Percentiles rank a stretch among this genome's conserved stretches.
phyloP scores from a whole-genome alignment of 1,139 yeast species.

The Saccharomyces uvarum region DNA sequence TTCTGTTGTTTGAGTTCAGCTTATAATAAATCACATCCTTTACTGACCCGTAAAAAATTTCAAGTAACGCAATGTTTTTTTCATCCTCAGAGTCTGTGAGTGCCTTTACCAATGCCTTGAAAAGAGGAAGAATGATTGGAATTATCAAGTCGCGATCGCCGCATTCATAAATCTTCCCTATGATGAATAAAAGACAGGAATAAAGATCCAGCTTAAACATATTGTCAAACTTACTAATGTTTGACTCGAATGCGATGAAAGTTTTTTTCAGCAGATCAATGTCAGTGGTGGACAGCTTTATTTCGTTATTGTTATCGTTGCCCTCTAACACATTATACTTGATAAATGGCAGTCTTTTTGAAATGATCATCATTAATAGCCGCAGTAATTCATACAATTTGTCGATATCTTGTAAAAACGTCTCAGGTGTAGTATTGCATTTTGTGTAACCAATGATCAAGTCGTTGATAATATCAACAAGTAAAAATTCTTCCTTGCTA shows the following conservation, averaged over 20 bases:
- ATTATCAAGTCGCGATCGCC: conserved; percentile 35
- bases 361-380: conserved; percentile 59
- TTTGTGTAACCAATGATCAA: conserved; percentile 35
- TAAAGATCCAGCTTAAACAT: conserved; percentile 62
- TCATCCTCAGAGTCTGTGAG: conserved; percentile 34
- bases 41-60: conserved; percentile 29
- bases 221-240: conserved; percentile 58
- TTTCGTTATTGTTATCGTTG: conserved; percentile 20
- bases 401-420: conserved; percentile 51
- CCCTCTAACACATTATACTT: conserved; percentile 36
- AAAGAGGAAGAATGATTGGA: conserved; percentile 48
- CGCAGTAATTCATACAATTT: conserved; percentile 75
- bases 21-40: conserved; percentile 21
- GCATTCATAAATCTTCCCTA: conserved; percentile 45
- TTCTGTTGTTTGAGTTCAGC: conserved; percentile 13
- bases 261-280: conserved; percentile 44
- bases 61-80: conserved; percentile 27
- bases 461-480: conserved; percentile 51
- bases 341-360: conserved; percentile 53
- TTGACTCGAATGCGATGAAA: conserved; percentile 49
- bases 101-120: conserved; percentile 43
- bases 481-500: conserved; percentile 42
- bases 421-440: conserved; percentile 29
- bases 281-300: conserved; percentile 30
- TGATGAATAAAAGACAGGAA: conserved; percentile 58